Percentiles rank a stretch among this genome's conserved stretches.
Conservation (phyloP, 2,329 filamentous ascomycete genomes). For the Phialemoniopsis sp. region DNA sequence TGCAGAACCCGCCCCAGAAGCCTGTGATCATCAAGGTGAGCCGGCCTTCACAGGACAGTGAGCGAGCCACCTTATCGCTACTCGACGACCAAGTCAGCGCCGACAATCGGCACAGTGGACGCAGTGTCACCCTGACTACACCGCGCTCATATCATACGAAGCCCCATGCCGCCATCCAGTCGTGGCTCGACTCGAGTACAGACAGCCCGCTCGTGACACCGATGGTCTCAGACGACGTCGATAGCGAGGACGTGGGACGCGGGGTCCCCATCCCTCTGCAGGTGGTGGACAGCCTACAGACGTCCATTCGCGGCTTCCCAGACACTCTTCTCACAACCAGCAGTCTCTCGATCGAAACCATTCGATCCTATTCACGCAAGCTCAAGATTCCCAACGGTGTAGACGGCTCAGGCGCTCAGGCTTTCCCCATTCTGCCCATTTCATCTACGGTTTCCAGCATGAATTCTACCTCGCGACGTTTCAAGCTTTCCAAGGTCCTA, state of each 20-base stretch:
- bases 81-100: background rate
- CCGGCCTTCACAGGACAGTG: too few species aligned
- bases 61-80: too few species aligned
- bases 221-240: background rate
- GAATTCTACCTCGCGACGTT: constrained; percentile 3
- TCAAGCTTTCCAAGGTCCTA: constrained; percentile 10
- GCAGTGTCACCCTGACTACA: background rate
- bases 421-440: too few species aligned
- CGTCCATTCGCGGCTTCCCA: constrained; percentile 53
- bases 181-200: constrained; percentile 9
- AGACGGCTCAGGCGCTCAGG: background rate
- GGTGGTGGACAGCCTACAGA: constrained; percentile 47
- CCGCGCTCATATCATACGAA: too few species aligned
- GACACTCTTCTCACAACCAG: constrained; percentile 54
- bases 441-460: background rate
- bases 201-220: background rate
- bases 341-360: constrained; percentile 53
- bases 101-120: constrained; percentile 1
- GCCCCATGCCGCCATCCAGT: constrained; percentile 4
- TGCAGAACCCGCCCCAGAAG: too few species aligned
- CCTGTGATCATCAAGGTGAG: too few species aligned
- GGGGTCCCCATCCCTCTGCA: constrained; percentile 41
- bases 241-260: constrained; percentile 1
- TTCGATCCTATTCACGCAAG: constrained; percentile 51
- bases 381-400: constrained; percentile 31